These are phyloP conservation scores for Podila epigama DNA, from an alignment of 192 early-diverging fungal genomes.

Conservation along the genomic window DNA sequence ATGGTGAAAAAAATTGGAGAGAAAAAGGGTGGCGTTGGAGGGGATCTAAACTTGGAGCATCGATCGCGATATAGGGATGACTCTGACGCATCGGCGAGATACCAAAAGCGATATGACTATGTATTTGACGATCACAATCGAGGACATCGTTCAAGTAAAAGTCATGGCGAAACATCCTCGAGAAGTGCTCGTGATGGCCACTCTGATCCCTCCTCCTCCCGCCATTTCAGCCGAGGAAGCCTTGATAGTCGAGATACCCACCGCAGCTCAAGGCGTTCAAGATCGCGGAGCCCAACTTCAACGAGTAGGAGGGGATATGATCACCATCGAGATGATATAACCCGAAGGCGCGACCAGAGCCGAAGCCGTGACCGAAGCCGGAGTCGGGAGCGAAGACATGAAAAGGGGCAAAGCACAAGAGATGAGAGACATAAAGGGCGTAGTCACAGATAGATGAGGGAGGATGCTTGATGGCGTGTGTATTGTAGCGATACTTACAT, in stretches of 20 bases:
- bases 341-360: too few species aligned
- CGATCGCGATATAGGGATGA: slow-evolving; percentile 61
- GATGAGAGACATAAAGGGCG: too few species aligned
- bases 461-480: too few species aligned
- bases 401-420: too few species aligned
- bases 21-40: slow-evolving; percentile 49
- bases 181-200: too few species aligned
- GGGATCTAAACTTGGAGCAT: slow-evolving; percentile 58
- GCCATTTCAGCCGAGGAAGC: not conserved
- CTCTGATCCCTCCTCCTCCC: too few species aligned
- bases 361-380: not conserved
- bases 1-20: slow-evolving; percentile 58
- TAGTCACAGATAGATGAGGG: too few species aligned
- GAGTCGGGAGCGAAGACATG: too few species aligned
- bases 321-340: not conserved
- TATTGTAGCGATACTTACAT: too few species aligned
- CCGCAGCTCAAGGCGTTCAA: not conserved
- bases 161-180: not conserved
- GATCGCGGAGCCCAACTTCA: not conserved
- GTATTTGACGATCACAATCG: slow-evolving; percentile 52
- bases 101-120: slow-evolving; percentile 54
- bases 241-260: not conserved
- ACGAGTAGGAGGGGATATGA: not conserved
- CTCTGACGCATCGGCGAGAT: not conserved
- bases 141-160: slow-evolving; percentile 2